A percentile compares a stretch with the other conserved stretches of the same genome.
Evolutionary conservation across 2,329 filamentous ascomycete genomes (phyloP).

Genomic region (Fusarium caatingaense): DNA sequence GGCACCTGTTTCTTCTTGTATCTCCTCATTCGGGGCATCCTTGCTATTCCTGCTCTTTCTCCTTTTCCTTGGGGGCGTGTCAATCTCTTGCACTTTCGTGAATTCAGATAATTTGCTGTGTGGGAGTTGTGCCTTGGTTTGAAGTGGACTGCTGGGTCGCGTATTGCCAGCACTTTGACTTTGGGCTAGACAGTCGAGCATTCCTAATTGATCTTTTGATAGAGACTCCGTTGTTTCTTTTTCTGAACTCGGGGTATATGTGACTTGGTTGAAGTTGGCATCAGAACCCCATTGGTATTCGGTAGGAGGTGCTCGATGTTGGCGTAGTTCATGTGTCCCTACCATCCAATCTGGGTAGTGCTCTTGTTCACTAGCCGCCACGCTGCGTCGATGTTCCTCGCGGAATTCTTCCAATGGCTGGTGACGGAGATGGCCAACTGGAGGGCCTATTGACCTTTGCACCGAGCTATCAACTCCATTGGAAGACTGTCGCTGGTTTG

Average conservation of each 20-base stretch:
- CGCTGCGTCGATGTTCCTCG: constrained; percentile 53
- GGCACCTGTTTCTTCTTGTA: constrained; percentile 52
- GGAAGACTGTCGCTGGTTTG: constrained; percentile 39
- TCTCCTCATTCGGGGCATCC: constrained; percentile 55
- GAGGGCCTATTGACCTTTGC: constrained; percentile 48
- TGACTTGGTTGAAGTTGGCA: constrained; percentile 66
- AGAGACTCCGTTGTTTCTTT: constrained; percentile 69
- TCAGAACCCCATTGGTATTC: constrained; percentile 77
- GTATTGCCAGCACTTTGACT: constrained; percentile 70
- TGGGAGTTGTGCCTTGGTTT: constrained; percentile 30
- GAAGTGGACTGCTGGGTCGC: constrained; percentile 65
- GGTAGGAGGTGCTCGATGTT: constrained; percentile 53
- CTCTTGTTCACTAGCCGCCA: constrained; percentile 49
- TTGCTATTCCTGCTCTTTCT: constrained; percentile 65
- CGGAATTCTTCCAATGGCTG: constrained; percentile 58
- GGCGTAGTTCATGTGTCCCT: constrained; percentile 46
- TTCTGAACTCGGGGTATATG: constrained; percentile 67
- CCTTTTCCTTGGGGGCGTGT: constrained; percentile 62
- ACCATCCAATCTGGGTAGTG: constrained; percentile 59
- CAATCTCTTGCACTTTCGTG: constrained; percentile 52
- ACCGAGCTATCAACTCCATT: constrained; percentile 44
- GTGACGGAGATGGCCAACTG: constrained; percentile 56
- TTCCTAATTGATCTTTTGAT: constrained; percentile 65
- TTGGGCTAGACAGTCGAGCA: constrained; percentile 67
- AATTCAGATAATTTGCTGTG: constrained; percentile 36